Base-by-base conservation (phyloP, 768 basidiomycete genomes). In the Hortiboletus campestris region DNA sequence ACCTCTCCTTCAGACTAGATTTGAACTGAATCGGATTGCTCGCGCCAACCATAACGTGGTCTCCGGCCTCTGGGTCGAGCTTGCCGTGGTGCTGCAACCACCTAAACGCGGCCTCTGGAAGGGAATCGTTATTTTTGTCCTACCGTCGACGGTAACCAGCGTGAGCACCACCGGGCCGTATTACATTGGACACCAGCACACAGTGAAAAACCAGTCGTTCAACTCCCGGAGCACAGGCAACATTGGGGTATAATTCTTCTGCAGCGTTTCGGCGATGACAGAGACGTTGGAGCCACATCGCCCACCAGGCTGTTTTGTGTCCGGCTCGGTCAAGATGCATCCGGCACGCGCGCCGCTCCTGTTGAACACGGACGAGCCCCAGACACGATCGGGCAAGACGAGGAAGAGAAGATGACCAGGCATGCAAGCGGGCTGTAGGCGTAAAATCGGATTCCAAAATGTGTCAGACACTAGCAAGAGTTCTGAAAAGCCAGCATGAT, bases 391-490 rank as follows among this genome's bases (percentile, higher is more conserved):
- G 14, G 11, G 13, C 6, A 14, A 55, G 22, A 20, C 40, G 29
- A 39, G 14, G 25, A 10, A n/a, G n/a, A 25, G 25, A 4, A 25
- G 19, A n/a, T 20, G 47, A 1, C 14, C 34, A 57, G 57, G 16
- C 25, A 65, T 64, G 61, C 61, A 20, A 65, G 53, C 22, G 64
- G 62, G n/a, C 64, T 66, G 42, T 50, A 60, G 3, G 56, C 76
- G 52, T 76, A 75, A 61, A 78, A 78, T 29, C 72, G 64, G 48
- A 78, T 72, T 36, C 73, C 73, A 53, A 68, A 74, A 60, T 74
- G 72, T 40, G 75, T 66, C 17, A 79, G 62, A 62, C 77, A 76
- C 5, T 25, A 2, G 75, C 57, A 79, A 71, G 14, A 78, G 69
- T 36, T 25, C 66, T 62, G 31, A 25, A 29, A 31, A 16, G 36